A percentile compares a stretch with the other conserved stretches of the same genome.
These are phyloP conservation scores for Raddia distichophylla DNA, from an alignment of 176 grass and related monocot species.

Conservation along the genomic window DNA sequence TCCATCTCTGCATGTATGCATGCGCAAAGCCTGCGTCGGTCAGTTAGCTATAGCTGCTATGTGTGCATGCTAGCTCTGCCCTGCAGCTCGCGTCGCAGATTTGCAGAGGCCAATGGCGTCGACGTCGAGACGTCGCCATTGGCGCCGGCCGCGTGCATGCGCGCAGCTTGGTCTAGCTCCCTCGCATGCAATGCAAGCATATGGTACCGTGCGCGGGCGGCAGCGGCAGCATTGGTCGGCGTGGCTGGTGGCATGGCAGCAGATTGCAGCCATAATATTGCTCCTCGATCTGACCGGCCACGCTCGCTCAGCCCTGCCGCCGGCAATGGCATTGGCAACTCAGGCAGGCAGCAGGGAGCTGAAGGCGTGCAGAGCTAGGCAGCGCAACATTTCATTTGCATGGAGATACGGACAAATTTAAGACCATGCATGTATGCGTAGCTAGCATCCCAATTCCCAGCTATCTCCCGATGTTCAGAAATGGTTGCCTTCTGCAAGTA, in stretches of 20 bases:
- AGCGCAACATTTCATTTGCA: conserved; percentile 28
- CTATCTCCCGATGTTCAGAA: not conserved
- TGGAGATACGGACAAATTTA: not conserved
- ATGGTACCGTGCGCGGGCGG: not conserved
- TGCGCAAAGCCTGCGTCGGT: not conserved
- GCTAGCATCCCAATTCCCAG: not conserved
- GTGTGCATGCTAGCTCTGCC: not conserved
- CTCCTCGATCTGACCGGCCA: not conserved
- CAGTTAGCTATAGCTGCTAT: not conserved
- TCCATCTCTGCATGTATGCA: not conserved
- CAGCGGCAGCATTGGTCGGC: conserved; percentile 20
- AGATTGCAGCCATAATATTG: not conserved
- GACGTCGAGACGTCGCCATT: not conserved
- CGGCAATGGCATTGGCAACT: not conserved
- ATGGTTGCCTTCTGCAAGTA: too few species aligned
- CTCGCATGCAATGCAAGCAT: not conserved
- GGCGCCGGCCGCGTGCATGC: not conserved
- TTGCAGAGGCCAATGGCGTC: not conserved
- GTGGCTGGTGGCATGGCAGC: not conserved
- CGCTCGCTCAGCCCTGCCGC: not conserved
- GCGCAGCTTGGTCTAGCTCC: not conserved
- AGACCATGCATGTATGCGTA: too few species aligned
- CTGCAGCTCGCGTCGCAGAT: not conserved
- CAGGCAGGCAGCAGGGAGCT: too few species aligned
- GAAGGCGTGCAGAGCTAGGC: not conserved